Evolutionary conservation across 2,329 filamentous ascomycete species (phyloP), one percentile per base, ranked within the genome.

Genomic region (Neofusicoccum laricinum): DNA sequence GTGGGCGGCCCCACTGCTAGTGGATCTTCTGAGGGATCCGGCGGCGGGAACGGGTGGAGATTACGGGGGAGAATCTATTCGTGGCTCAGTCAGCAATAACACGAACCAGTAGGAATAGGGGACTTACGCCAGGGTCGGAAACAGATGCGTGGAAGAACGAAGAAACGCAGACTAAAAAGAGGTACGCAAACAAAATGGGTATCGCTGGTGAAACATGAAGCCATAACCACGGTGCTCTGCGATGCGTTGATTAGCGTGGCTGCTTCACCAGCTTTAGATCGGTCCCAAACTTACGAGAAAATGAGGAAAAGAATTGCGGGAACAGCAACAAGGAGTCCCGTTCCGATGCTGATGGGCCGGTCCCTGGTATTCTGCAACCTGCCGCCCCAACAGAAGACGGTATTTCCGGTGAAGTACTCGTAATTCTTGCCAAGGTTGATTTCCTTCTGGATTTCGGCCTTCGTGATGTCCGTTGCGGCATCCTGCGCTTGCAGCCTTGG

Each of bases 331-430:
- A 97, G 80, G 57, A 92, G 77, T 1, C 90, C 93, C 1, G 95
- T 99, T 12, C 88, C 89, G 70, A 97, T 85, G 71, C 97, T 98
- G 73, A 99, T 88, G 1, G 95, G 95, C 68, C 89, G 86, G 70
- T 96, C 90, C 69, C 88, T 87, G 40, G 95, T 90, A 76, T 98
- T 97, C 73, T 97, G 92, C 66, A 95, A 83, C 65, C 95, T 86
- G 7, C 95, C 95, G 38, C 91, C 90, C 65, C 91, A 83, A 75
- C 88, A 97, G 74, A 99, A 99, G 25, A 93, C 82, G 0, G 92
- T 97, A 73, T 98, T 99, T 50, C 95, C 95, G 49, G 91, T 86
- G 72, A 97, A 98, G 76, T 97, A 97, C 75, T 98, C 87, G 77
- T 94, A 90, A 71, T 97, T 97, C 68, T 85, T 89, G 59, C 91